Evolutionary conservation across 768 basidiomycete species (phyloP).

Genomic region (Favolaschia claudopus): DNA sequence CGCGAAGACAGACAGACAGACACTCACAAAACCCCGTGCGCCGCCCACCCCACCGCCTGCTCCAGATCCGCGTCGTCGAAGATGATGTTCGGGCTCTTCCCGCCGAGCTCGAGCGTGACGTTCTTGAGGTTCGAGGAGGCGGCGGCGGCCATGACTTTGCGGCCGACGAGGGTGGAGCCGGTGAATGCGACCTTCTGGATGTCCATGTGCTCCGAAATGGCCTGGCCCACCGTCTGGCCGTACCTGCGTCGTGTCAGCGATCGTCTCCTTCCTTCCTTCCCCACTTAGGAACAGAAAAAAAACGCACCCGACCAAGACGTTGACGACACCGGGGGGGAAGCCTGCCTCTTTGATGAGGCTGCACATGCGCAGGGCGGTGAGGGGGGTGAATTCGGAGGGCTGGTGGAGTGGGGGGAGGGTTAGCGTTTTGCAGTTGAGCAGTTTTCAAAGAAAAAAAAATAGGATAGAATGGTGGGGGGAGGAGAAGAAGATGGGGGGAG

Average conservation of each 20-base stretch:
- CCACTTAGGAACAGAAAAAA: no score
- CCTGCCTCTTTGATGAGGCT: conserved; percentile 72
- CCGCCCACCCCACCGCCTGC: conserved; percentile 71
- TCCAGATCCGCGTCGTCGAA: conserved; percentile 72
- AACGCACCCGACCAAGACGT: no score
- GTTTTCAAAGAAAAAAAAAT: neutral
- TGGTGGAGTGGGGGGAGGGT: conserved; percentile 2
- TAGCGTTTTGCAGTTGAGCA: neutral
- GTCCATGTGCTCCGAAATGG: conserved; percentile 67
- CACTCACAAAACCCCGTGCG: conserved; percentile 70
- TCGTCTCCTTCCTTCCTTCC: no score
- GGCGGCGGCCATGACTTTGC: conserved; percentile 75
- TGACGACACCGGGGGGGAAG: conserved; percentile 79
- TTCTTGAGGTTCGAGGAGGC: conserved; percentile 78
- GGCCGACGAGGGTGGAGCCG: conserved; percentile 75
- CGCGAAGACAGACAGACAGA: neutral
- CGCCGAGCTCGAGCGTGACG: conserved; percentile 78
- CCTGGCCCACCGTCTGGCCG: conserved; percentile 65
- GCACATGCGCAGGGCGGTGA: conserved; percentile 62
- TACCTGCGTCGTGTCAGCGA: neutral
- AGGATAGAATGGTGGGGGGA: neutral
- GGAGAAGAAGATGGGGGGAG: neutral
- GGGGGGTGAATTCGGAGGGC: conserved; percentile 79
- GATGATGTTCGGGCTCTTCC: conserved; percentile 69
- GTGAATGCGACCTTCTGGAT: conserved; percentile 84